Evolutionary conservation across 2,329 filamentous ascomycete genomes (phyloP), one percentile per base, ranked within the genome.

Genomic region (Arthrobotrys entomopaga): DNA sequence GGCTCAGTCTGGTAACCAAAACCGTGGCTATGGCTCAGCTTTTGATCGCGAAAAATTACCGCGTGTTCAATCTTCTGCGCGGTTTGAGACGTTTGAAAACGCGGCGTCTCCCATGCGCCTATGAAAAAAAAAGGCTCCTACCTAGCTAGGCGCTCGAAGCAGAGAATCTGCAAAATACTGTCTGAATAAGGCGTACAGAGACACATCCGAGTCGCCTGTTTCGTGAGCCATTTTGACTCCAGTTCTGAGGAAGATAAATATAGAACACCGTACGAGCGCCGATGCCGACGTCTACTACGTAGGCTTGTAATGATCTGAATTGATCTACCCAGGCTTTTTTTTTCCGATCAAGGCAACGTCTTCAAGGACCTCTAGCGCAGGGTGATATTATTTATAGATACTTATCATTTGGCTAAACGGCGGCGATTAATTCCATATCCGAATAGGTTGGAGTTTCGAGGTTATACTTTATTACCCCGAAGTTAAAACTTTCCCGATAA

Each of bases 151-250:
- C 29, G 29, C 29, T 29, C 50, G 24, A 53, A 13, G 13, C 20
- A 10, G 34, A 38, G 50, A 60, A 42, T 43, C 22, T 67, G 46
- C 57, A 53, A 46, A 60, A 29, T 34, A 3, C 29, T 24, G 63
- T 66, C 56, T 67, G 54, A 48, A 60, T 34, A 53, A 67, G 48
- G 64, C 64, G 64, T 54, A 53, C 29, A 34, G 29, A 34, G 29
- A 34, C 10, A 2, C n/a, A 42, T 42, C 46, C 3, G 16, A 40
- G 46, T 66, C 65, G 65, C 56, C 56, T 69, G 65, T 61, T 42
- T 67, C 56, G 56, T n/a, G 56, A 50, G 29, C 54, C 49, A 54
- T 61, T 43, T 29, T 15, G 29, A 10, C 19, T 26, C n/a, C n/a
- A n/a, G n/a, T n/a, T n/a, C 19, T 42, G 8, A 22, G 11, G 8